These are phyloP conservation scores for Emergomyces orientalis DNA, from an alignment of 2,329 filamentous ascomycete genomes.

Conservation along the genomic window DNA sequence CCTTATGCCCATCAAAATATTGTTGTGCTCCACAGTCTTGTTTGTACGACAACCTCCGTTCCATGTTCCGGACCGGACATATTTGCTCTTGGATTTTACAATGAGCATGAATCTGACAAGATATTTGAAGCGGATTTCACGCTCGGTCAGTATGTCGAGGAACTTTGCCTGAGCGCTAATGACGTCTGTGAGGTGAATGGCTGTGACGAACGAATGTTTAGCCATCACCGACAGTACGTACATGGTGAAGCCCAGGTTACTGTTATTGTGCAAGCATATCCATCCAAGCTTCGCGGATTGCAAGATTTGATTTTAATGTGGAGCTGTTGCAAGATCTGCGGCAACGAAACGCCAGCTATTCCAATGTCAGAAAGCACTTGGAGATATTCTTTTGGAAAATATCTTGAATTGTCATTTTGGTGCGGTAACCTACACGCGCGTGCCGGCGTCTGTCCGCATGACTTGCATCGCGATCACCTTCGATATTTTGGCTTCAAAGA, in stretches of 20 bases:
- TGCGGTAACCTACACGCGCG: conserved; percentile 67
- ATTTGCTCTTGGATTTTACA: conserved; percentile 87
- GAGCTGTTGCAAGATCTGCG: conserved; percentile 90
- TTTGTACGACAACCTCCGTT: conserved; percentile 87
- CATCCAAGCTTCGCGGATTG: conserved; percentile 55
- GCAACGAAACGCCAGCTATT: conserved; percentile 78
- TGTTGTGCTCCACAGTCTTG: conserved; percentile 83
- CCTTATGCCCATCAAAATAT: conserved; percentile 95
- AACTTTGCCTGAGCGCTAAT: conserved; percentile 67
- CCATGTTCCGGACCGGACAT: conserved; percentile 86
- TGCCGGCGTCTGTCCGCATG: conserved; percentile 74
- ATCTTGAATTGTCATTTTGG: conserved; percentile 96
- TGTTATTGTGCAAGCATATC: conserved; percentile 71
- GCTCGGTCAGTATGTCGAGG: conserved; percentile 88
- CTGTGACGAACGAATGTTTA: conserved; percentile 79
- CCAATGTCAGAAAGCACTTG: conserved; percentile 90
- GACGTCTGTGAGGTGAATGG: conserved; percentile 72
- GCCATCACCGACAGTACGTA: conserved; percentile 94
- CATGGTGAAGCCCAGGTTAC: conserved; percentile 92
- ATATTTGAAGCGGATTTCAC: conserved; percentile 79
- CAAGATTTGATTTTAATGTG: conserved; percentile 86
- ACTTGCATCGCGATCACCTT: conserved; percentile 84
- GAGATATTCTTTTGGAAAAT: conserved; percentile 98
- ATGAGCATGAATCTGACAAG: conserved; percentile 65
- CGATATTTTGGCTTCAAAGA: conserved; percentile 87